Base-by-base conservation (phyloP, 495 filamentous ascomycete species). In the Cercophora samala region DNA sequence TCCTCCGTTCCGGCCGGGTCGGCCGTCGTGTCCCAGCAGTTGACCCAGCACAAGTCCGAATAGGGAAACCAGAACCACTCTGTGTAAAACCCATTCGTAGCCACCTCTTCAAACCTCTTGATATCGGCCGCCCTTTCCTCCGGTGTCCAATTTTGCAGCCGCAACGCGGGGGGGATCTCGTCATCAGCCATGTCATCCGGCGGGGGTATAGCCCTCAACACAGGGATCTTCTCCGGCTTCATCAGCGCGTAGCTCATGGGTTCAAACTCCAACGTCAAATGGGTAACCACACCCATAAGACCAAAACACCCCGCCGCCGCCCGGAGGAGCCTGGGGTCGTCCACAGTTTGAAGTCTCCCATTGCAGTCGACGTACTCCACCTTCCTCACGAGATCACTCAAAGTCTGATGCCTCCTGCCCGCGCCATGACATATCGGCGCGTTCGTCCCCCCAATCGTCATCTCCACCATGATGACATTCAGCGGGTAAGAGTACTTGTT, bases 11-110 rank as follows among this genome's bases (percentile, higher is more conserved):
- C 11, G 0, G 37, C 8, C 3, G 37, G 37, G 11, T 46, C 37
- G 5, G 69, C 46, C 1, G 75, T 78, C 23, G 68, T 72, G 65
- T 83, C 78, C 81, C 84, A 86, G 55, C 77, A 81, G 67, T 86
- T 84, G 19, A 84, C 76, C 78, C 82, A 84, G 11, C 74, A 69
- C 46, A 79, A 73, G 51, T 76, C 69, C 58, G 81, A 79, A 63
- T 81, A 84, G 1, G 84, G 74, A 68, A 84, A 86, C 84, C 84
- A 85, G 68, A 85, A 85, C 79, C 80, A 85, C 66, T 86, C 84
- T 0, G 77, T 70, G 59, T 85, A 85, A 64, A 82, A 85, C 55
- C 79, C 73, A 25, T 81, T 70, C 9, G 68, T 65, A 22, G 82
- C 84, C 0, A 79, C 73, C 0, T 67, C 62, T 61, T 77, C 68